Evolutionary conservation across 768 basidiomycete genomes (phyloP).

Genomic region (Rhodotorula taiwanensis): DNA sequence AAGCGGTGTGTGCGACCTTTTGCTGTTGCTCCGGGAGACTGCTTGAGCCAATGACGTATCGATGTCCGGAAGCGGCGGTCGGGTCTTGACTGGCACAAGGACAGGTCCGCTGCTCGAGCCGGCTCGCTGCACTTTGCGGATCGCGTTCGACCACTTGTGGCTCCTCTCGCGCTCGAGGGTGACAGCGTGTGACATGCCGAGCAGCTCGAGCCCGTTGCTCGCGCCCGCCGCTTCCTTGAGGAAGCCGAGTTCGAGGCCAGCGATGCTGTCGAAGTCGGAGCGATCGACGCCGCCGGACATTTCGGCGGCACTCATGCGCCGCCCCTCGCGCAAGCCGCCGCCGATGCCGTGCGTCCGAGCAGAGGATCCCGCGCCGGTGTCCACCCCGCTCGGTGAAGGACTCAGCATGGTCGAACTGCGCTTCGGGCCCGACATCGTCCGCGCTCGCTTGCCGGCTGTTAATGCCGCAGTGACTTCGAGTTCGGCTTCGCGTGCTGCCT

Average conservation of each 20-base stretch:
- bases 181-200: neutral
- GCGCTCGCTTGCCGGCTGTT: neutral
- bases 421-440: constrained; percentile 24
- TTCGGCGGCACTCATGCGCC: constrained; percentile 23
- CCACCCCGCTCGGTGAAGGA: neutral
- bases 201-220: neutral
- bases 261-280: constrained; percentile 9
- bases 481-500: constrained; percentile 18
- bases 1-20: neutral
- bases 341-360: too few species aligned
- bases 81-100: neutral
- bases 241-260: constrained; percentile 23
- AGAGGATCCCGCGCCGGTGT: too few species aligned
- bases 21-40: neutral
- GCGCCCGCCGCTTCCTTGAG: neutral
- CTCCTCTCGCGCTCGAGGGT: constrained; percentile 9
- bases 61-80: constrained; percentile 23
- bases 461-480: neutral
- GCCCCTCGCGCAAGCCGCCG: constrained; percentile 1
- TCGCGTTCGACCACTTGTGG: constrained; percentile 20
- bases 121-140: constrained; percentile 14
- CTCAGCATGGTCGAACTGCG: constrained; percentile 18
- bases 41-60: constrained; percentile 23
- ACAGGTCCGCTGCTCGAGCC: too few species aligned
- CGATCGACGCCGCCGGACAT: constrained; percentile 7